Conservation (phyloP, 805 yeast species). For the Saturnispora quitensis region DNA sequence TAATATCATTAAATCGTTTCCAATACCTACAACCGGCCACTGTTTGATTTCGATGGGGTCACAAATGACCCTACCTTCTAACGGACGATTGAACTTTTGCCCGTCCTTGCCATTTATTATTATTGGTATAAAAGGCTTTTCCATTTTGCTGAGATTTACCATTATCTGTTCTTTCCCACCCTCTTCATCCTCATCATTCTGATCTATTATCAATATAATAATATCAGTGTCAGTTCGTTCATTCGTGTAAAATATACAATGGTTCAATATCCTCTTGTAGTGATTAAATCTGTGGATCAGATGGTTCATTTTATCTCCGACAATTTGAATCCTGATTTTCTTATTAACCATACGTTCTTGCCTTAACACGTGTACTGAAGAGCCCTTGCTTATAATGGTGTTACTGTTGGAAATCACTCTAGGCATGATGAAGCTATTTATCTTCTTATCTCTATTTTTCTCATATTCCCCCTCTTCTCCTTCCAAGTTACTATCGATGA, state of each 20-base stretch:
- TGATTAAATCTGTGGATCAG: conserved; percentile 19
- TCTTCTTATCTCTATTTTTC: not conserved
- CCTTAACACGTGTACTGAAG: not conserved
- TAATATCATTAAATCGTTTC: conserved; percentile 25
- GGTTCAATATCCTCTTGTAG: conserved; percentile 24
- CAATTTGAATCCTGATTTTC: conserved; percentile 20
- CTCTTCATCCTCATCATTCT: not conserved
- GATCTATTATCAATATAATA: conserved; percentile 12
- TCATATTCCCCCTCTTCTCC: not conserved
- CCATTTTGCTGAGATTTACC: not conserved
- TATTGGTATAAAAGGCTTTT: conserved; percentile 25
- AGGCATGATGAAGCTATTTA: conserved; percentile 28
- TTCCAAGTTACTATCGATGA: not conserved
- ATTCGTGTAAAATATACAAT: conserved; percentile 19
- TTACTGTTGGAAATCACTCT: conserved; percentile 19
- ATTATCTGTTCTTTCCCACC: not conserved
- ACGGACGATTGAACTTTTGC: not conserved
- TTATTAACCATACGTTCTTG: not conserved
- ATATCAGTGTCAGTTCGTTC: conserved; percentile 19
- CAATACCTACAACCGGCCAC: conserved; percentile 14
- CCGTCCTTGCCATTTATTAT: conserved; percentile 5
- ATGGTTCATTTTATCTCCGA: conserved; percentile 18
- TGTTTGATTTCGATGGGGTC: conserved; percentile 23
- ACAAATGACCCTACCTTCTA: conserved; percentile 17
- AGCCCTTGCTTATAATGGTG: not conserved